A percentile compares a stretch with the other conserved stretches of the same genome.
These are phyloP conservation scores for Sanghuangporus sanghuang DNA, from an alignment of 1,284 basidiomycete species.

Conservation along the genomic window DNA sequence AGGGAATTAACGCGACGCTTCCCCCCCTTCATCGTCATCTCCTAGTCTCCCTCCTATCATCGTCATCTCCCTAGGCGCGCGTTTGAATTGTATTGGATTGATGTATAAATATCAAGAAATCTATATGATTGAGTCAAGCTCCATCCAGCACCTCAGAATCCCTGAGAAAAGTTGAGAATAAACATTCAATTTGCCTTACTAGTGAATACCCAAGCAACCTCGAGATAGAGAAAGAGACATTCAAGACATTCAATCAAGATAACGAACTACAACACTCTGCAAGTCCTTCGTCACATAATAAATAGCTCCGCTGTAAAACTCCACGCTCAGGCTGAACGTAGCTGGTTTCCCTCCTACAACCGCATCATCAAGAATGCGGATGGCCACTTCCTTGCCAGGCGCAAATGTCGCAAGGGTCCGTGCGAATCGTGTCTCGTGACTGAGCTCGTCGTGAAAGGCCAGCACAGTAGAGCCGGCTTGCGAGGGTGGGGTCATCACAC, in stretches of 20 bases:
- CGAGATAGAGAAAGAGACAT: neutral
- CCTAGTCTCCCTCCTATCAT: neutral
- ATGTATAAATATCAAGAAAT: neutral
- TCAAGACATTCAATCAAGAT: constrained; percentile 6
- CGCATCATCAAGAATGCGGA: neutral
- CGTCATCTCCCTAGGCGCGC: neutral
- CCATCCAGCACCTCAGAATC: neutral
- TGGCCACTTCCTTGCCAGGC: neutral
- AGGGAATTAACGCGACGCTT: neutral
- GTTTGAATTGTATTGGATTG: neutral
- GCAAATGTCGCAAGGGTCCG: constrained; percentile 3
- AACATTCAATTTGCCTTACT: too few relatives aligned
- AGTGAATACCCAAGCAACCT: too few relatives aligned
- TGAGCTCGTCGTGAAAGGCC: constrained; percentile 4
- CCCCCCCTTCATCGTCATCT: neutral
- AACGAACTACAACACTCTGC: constrained; percentile 1
- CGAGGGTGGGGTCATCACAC: constrained; percentile 8
- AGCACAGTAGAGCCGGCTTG: constrained; percentile 6
- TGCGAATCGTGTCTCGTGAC: neutral
- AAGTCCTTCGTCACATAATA: constrained; percentile 7
- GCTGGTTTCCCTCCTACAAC: neutral
- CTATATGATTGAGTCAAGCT: neutral
- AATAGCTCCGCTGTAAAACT: constrained; percentile 15
- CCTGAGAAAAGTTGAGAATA: too few relatives aligned
- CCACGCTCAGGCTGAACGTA: constrained; percentile 5